A percentile compares a stretch with the other conserved stretches of the same genome.
phyloP scores from a whole-genome alignment of 352 stramenopile species.

The Pythium periplocum region DNA sequence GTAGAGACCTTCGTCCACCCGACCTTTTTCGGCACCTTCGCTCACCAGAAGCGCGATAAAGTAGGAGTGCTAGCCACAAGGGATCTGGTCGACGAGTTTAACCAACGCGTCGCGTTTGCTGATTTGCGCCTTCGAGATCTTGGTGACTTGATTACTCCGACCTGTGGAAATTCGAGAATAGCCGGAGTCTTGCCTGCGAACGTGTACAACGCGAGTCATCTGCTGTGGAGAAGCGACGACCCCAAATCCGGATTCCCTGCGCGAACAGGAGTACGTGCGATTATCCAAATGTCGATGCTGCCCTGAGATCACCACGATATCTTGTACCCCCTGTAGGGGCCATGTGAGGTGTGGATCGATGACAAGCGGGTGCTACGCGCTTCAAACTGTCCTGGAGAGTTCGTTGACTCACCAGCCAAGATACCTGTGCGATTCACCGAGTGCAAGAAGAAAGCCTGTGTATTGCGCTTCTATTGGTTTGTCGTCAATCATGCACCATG shows the following conservation, averaged over 20 bases:
- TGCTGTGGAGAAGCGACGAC: slow-evolving; percentile 18
- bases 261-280: slow-evolving; percentile 1
- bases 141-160: slow-evolving; percentile 2
- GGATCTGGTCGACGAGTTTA: neutral
- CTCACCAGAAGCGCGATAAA: neutral
- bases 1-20: slow-evolving; percentile 15
- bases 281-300: neutral
- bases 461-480: slow-evolving; percentile 24
- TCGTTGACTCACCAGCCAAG: slow-evolving; percentile 21
- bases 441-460: slow-evolving; percentile 9
- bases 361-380: slow-evolving; percentile 8
- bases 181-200: slow-evolving; percentile 6
- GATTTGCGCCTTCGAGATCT: slow-evolving; percentile 16
- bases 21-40: slow-evolving; percentile 11
- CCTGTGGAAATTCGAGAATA: slow-evolving; percentile 13
- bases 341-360: slow-evolving; percentile 19
- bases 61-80: too few species aligned
- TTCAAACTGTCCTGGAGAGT: slow-evolving; percentile 10
- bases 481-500: slow-evolving; percentile 4
- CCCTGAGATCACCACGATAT: too few species aligned
- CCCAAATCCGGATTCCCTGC: slow-evolving; percentile 9
- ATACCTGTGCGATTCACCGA: slow-evolving; percentile 19
- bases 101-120: slow-evolving; percentile 8
- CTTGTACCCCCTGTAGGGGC: slow-evolving; percentile 16
- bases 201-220: slow-evolving; percentile 6